Base-by-base conservation (phyloP, 306 rosid species). In the Cucumis sativus region DNA sequence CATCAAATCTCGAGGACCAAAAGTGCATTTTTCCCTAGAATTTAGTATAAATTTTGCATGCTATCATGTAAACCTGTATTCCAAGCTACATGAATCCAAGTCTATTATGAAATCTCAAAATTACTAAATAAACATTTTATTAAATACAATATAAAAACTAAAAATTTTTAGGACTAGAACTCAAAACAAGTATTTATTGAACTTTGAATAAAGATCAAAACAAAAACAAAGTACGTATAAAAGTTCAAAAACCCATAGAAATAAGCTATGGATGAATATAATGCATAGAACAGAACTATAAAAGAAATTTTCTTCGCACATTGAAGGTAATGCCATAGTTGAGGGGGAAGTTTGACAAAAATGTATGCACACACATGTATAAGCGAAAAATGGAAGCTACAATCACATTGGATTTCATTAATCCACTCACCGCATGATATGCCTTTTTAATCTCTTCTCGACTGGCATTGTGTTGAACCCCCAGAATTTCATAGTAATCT, bases 401-500 rank as follows among this genome's bases (percentile, higher is more conserved):
- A 55, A 28, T 28, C 66, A 2, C 23, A 40, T 23, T 70, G 9
- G 14, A 37, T 14, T 35, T 40, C 40, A 75, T 77, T 28, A 8
- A 15, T 14, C 41, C 10, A 61, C 69, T 75, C 78, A 95, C 99
- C 82, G 23, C 79, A 80, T 84, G 91, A 82, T 83, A 95, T 6
- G 96, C 96, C 80, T 87, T 95, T 78, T 90, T 90, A 59, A 95
- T 87, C 80, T 90, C 97, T 13, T 90, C 92, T 72, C 87, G 85
- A 82, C 85, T 88, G 30, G 99, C 96, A 79, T 80, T 83, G 66
- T 78, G 82, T 62, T 87, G 63, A 88, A 95, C 84, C 71, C 92
- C 93, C 4, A 95, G 97, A 83, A 85, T 77, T 77, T 77, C 85
- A 67, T 95, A 92, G 82, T 88, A 92, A 80, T 89, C 91, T 45